phyloP scores from a whole-genome alignment of 1,284 basidiomycete genomes.

The Ustilago xerochloae region DNA sequence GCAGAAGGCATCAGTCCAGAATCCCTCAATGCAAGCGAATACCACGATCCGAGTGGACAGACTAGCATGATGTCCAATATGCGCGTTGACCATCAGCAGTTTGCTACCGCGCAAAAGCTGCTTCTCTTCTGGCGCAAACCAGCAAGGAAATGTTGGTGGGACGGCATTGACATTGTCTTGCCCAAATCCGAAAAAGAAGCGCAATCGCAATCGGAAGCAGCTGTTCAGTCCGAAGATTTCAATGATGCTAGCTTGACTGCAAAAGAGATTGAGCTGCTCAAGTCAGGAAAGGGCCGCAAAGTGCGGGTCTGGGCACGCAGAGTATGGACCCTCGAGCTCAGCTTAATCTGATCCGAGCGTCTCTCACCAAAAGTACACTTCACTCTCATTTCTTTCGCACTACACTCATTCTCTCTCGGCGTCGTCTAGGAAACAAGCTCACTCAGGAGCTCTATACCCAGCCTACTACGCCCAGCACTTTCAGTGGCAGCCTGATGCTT shows the following conservation, averaged over 20 bases:
- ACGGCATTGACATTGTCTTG: slow-evolving; percentile 92
- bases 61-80: slow-evolving; percentile 62
- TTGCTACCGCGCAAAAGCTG: slow-evolving; percentile 96
- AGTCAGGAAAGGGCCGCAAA: slow-evolving; percentile 57
- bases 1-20: slow-evolving; percentile 30
- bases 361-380: not conserved
- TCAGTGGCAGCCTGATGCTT: not conserved
- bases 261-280: slow-evolving; percentile 58
- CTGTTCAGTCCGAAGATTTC: slow-evolving; percentile 11
- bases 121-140: slow-evolving; percentile 99
- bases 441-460: slow-evolving; percentile 33
- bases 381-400: not conserved
- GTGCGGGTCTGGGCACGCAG: slow-evolving; percentile 85
- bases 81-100: slow-evolving; percentile 87
- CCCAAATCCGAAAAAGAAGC: slow-evolving; percentile 31
- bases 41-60: slow-evolving; percentile 47
- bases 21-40: slow-evolving; percentile 19
- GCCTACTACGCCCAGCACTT: not conserved
- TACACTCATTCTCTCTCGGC: not conserved
- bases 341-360: slow-evolving; percentile 74
- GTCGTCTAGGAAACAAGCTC: too few relatives aligned
- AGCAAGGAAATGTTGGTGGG: slow-evolving; percentile 99
- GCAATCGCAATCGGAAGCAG: slow-evolving; percentile 6
- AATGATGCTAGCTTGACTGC: slow-evolving; percentile 54
- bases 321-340: slow-evolving; percentile 98